A percentile compares a stretch with the other conserved stretches of the same genome.
phyloP scores from a whole-genome alignment of 1,284 basidiomycete genomes.

The Papiliotrema laurentii region DNA sequence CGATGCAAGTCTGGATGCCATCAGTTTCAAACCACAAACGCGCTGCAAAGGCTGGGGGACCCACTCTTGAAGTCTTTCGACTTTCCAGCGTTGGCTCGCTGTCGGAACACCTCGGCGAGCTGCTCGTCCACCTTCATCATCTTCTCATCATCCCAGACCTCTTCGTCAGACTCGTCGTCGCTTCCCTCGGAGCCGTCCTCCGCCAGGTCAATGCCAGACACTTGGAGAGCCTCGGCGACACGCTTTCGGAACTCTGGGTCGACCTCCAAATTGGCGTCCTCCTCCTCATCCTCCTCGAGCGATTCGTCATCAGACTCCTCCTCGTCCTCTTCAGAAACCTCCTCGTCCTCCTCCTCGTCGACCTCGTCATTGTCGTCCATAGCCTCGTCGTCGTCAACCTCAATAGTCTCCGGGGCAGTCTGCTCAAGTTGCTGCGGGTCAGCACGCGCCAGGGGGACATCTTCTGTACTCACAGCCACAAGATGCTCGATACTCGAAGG shows the following conservation, averaged over 20 bases:
- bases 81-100: conserved; percentile 53
- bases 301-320: conserved; percentile 51
- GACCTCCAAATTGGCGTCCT: conserved; percentile 23
- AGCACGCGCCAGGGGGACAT: conserved; percentile 1
- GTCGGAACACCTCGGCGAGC: conserved; percentile 79
- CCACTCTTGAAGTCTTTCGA: conserved; percentile 48
- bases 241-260: conserved; percentile 69
- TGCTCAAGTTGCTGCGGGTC: conserved; percentile 69
- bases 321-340: conserved; percentile 39
- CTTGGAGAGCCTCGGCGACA: conserved; percentile 71
- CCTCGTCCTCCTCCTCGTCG: conserved; percentile 50
- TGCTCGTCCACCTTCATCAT: conserved; percentile 96
- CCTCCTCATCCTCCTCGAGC: conserved; percentile 50
- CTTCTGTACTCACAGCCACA: conserved; percentile 60
- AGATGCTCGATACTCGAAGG: conserved; percentile 77
- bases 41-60: conserved; percentile 5
- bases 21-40: background rate
- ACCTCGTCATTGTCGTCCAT: conserved; percentile 48
- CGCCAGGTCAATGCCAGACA: conserved; percentile 61
- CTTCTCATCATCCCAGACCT: conserved; percentile 89
- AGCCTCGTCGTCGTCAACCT: conserved; percentile 42
- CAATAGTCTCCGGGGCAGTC: conserved; percentile 29
- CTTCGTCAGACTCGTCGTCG: conserved; percentile 55
- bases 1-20: conserved; percentile 31
- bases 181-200: conserved; percentile 23